Conservation (phyloP, 2,329 filamentous ascomycete genomes). For the Talaromyces sp. region DNA sequence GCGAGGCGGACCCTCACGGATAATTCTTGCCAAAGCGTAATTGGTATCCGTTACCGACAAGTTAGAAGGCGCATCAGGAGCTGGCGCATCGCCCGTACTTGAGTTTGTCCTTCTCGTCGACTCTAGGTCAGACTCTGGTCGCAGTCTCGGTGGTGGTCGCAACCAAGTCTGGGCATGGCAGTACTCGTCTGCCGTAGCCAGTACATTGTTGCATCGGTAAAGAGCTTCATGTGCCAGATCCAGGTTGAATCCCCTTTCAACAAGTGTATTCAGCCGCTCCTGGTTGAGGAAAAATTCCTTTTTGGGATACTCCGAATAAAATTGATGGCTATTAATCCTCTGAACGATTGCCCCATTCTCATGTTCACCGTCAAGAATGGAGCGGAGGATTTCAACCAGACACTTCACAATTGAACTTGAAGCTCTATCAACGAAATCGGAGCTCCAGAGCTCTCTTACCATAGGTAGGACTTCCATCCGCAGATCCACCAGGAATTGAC, state of each 20-base stretch:
- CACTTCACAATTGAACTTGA: constrained; percentile 70
- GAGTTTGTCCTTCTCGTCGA: constrained; percentile 8
- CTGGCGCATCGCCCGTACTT: constrained; percentile 23
- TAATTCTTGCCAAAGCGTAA: constrained; percentile 31
- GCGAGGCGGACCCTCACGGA: constrained; percentile 23
- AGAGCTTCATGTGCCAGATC: constrained; percentile 71
- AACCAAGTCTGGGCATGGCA: constrained; percentile 60
- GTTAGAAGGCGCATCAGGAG: constrained; percentile 24
- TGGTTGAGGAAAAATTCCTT: constrained; percentile 51
- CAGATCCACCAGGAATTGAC: constrained; percentile 81
- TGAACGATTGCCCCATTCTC: constrained; percentile 60
- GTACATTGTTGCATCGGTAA: constrained; percentile 71
- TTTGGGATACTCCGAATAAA: constrained; percentile 41
- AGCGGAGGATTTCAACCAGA: constrained; percentile 76
- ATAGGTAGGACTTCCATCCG: constrained; percentile 73
- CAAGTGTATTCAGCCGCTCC: constrained; percentile 42
- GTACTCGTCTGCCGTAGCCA: constrained; percentile 63
- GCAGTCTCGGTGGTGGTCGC: constrained; percentile 57
- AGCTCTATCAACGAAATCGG: constrained; percentile 73
- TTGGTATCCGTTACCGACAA: constrained; percentile 24
- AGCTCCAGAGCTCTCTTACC: constrained; percentile 77
- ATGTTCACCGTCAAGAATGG: constrained; percentile 68
- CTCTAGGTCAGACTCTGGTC: constrained; percentile 58
- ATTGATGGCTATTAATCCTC: constrained; percentile 55
- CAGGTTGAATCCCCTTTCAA: constrained; percentile 50